phyloP scores from a whole-genome alignment of 78 protist species.

The Anaeramoeba flamelloides region DNA sequence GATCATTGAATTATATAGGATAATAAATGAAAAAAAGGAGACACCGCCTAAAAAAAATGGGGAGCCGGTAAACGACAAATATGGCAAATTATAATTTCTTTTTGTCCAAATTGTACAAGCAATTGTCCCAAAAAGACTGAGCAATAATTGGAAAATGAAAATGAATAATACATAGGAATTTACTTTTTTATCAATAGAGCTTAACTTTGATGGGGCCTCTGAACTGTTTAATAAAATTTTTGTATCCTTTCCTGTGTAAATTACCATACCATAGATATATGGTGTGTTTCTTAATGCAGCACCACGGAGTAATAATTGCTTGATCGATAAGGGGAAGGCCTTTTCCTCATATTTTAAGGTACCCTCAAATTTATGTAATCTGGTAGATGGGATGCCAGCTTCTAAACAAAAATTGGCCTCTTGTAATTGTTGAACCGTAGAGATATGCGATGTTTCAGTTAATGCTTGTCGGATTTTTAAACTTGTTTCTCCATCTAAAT shows the following conservation, averaged over 20 bases:
- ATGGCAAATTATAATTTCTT: background rate
- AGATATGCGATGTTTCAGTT: background rate
- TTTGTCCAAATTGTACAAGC: background rate
- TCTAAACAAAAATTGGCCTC: background rate
- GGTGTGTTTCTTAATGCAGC: conserved; percentile 3
- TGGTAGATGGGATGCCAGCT: background rate
- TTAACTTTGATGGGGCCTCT: background rate
- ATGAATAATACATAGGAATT: background rate
- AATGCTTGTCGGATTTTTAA: conserved; percentile 3
- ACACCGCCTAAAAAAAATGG: background rate
- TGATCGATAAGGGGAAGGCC: background rate
- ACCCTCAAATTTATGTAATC: background rate
- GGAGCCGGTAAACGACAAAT: background rate
- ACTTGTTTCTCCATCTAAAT: conserved; percentile 22
- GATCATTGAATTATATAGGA: conserved; percentile 2
- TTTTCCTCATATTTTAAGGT: background rate
- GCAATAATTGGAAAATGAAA: background rate
- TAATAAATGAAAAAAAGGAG: background rate
- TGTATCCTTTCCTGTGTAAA: conserved; percentile 12
- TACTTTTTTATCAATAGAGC: background rate
- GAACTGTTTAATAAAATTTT: background rate
- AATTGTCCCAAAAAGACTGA: background rate
- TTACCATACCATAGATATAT: conserved; percentile 8
- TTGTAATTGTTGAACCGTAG: background rate
- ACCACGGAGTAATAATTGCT: background rate